Evolutionary conservation across 257 asterid species (phyloP), one percentile per base, ranked within the genome.

Genomic region (Euphrasia confusa): DNA sequence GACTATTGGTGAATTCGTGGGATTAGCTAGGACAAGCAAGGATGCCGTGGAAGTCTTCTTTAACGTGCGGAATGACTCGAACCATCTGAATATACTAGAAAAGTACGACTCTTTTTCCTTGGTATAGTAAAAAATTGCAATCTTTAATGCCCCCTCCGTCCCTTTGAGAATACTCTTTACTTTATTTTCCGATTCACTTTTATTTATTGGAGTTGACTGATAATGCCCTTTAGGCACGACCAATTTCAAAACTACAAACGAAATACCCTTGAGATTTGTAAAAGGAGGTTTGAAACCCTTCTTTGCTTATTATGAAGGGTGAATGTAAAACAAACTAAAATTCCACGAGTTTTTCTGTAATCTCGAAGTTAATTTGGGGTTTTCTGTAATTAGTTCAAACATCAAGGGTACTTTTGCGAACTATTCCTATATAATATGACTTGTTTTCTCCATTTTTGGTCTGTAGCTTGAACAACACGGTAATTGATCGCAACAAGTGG

Each of bases 1-100:
- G 68, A 55, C 76, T 28, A 48, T 65, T 54, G 87, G 87, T 72
- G 74, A 60, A 42, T 73, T 80, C 5, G 78, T 68, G 66, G 86
- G 87, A 44, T 74, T 84, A 65, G 61, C 75, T 33, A 69, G 83
- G 77, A 71, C 63, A 24, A 60, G 74, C 74, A 63, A 76, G 66
- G 75, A 71, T 52, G 61, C 47, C 32, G 70, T 66, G 4, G 77
- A 84, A 4, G 84, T 76, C 59, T 71, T 77, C 64, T 84, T 73
- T 61, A 73, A 58, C 27, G 87, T 84, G 58, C 74, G 39, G 65
- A 60, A 67, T 55, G 65, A 72, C 45, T 27, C 48, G 2, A 63
- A 59, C 58, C 65, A 54, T 18, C 69, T n/a, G 48, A 49, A 35
- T 10, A 75, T 79, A 53, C 66, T 79, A 15, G 44, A 69, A 64